Conservation (phyloP, 306 rosid species). For the Citrullus mucosospermus region DNA sequence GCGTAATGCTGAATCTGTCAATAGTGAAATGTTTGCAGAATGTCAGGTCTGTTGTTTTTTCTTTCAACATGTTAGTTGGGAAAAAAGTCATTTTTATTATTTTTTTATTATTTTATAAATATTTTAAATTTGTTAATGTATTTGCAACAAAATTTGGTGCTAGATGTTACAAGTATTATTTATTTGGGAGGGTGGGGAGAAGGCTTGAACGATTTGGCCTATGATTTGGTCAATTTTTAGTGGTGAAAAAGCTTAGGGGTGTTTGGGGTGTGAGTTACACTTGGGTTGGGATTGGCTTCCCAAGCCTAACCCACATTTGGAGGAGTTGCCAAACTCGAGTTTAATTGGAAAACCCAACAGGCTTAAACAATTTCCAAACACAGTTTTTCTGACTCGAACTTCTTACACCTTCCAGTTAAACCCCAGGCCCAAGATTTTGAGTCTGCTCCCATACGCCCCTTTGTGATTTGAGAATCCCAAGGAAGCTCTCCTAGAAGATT, state of each 20-base stretch:
- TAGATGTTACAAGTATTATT: not conserved
- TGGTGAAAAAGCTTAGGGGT: not conserved
- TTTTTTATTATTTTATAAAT: no score
- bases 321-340: not conserved
- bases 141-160: not conserved
- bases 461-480: not conserved
- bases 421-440: not conserved
- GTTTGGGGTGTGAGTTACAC: not conserved
- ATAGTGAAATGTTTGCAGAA: slow-evolving; percentile 76
- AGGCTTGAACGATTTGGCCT: not conserved
- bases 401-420: not conserved
- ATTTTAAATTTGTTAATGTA: not conserved
- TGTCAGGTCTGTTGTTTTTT: slow-evolving; percentile 59
- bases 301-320: not conserved
- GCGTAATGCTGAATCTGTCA: slow-evolving; percentile 83
- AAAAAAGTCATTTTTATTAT: not conserved
- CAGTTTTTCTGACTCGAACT: not conserved
- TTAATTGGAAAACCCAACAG: not conserved
- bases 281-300: not conserved
- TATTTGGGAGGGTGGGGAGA: not conserved
- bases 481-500: not conserved
- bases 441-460: not conserved
- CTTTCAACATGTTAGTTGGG: not conserved
- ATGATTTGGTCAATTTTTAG: not conserved
- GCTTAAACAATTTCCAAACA: not conserved